Evolutionary conservation across 2,329 filamentous ascomycete genomes (phyloP), one percentile per base, ranked within the genome.

Genomic region (Arthrobotrys musiformis): DNA sequence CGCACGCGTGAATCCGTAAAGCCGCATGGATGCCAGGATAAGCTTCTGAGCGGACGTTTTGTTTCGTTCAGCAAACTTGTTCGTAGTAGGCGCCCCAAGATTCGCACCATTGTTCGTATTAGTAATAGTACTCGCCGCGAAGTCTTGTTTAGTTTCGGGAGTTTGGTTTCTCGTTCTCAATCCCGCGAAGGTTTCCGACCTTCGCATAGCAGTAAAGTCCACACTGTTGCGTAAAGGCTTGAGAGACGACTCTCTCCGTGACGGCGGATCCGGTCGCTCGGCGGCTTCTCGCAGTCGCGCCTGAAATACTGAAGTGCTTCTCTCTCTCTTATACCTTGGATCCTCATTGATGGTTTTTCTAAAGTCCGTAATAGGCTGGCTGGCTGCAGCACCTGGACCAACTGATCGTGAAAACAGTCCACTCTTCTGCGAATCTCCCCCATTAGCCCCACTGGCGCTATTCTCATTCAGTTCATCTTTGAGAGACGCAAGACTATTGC

Each of bases 1-100:
- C 2, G 73, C 66, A n/a, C 73, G 42, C 35, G 60, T 62, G 40
- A 77, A 62, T n/a, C 73, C 73, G 22, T 77, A 77, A 22, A 77
- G 48, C 17, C 73, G 48, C 73, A 77, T 77, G 4, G 73, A 77
- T 2, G 60, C 60, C 60, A 77, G 40, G 8, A 77, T 77, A 13
- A 77, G 35, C 28, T 70, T 70, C 17, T 68, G 61, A 1, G 73
- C 73, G 3, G 66, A 44, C 0, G 61, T n/a, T 33, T 67, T 77
- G 33, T 77, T 77, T 8, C 52, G 8, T 28, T 77, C 73, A n/a
- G 52, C 52, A n/a, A 77, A 70, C 30, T 70, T 70, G 7, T 37
- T 69, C 19, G 61, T 40, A 2, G 68, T 26, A 7, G 70, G 42
- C 8, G 17, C 13, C 50, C 1, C 50, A 22, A 35, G n/a, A 13